Evolutionary conservation across 768 basidiomycete species (phyloP), one percentile per base, ranked within the genome.

Genomic region (Tricholoma sp.): DNA sequence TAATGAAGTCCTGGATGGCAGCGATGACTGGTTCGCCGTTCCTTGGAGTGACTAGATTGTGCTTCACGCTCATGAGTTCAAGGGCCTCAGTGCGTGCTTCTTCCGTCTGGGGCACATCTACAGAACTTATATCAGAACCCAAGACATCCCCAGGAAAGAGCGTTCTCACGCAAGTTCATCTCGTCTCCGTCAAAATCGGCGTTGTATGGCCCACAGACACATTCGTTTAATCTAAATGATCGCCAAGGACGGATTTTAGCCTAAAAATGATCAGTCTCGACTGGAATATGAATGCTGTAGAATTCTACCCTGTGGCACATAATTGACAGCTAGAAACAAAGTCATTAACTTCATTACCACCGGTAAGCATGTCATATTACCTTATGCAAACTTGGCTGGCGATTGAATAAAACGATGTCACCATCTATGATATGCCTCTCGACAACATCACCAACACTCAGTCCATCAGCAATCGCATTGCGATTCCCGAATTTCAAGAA

Each of bases 181-280:
- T 99, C 97, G 69, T 99, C 97, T 59, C 97, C 97, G 69, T 99
- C 97, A 62, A 99, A 99, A 78, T 99, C 97, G 50, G 97, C 97
- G 67, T 98, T 98, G 74, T 98, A 98, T 7, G 97, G 97, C 49
- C 92, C 94, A 73, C 97, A 99, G 8, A 98, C 97, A 83, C 97
- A 99, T 70, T 99, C 97, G 67, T 99, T 99, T 56, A 99, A 74
- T 31, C 97, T 83, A 77, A 99, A 98, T 1, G 97, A 91, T 61
- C 96, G 79, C 97, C 97, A 99, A 21, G 97, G 97, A 29, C 97
- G 81, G 55, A 99, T 83, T 80, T 96, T 96, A 43, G 84, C 86
- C 85, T 86, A 47, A 3, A 14, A 16, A 22, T 18, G 52, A 39
- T 53, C 37, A 61, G 51, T 9, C 16, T 49, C 29, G 24, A 16